Conservation (phyloP, 225 moss, liverwort and hornwort species). For the Rhytidiadelphus loreus region DNA sequence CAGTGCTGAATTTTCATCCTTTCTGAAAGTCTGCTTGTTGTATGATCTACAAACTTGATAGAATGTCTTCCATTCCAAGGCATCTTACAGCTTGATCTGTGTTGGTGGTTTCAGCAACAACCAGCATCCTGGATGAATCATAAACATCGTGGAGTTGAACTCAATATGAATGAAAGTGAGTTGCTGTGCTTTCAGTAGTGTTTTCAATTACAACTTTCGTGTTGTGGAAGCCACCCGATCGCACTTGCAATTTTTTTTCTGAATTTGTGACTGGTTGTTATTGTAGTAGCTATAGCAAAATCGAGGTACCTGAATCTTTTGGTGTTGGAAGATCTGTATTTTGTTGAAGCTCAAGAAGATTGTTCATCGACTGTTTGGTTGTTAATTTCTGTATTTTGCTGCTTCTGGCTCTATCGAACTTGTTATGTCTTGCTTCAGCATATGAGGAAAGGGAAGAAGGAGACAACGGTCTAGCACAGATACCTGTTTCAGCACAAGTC, state of each 20-base stretch:
- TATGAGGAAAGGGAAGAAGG: conserved; percentile 85
- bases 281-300: neutral
- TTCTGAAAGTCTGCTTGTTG: neutral
- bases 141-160: conserved; percentile 71
- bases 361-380: neutral
- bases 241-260: neutral
- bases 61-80: neutral
- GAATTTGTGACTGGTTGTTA: neutral
- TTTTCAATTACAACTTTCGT: neutral
- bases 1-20: neutral
- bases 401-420: neutral
- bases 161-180: conserved; percentile 74
- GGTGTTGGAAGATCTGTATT: neutral
- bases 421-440: conserved; percentile 17
- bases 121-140: conserved; percentile 81
- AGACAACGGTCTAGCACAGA: conserved; percentile 40
- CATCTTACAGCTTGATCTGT: neutral
- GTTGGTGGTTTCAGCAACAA: conserved; percentile 48
- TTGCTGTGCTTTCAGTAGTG: neutral
- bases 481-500: conserved; percentile 49
- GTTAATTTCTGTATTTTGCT: neutral
- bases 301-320: neutral
- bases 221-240: neutral
- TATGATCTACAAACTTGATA: neutral
- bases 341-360: neutral